Percentiles rank a stretch among this genome's conserved stretches.
Evolutionary conservation across 75 land plant genomes (phyloP).

Genomic region (Pinus albicaulis): DNA sequence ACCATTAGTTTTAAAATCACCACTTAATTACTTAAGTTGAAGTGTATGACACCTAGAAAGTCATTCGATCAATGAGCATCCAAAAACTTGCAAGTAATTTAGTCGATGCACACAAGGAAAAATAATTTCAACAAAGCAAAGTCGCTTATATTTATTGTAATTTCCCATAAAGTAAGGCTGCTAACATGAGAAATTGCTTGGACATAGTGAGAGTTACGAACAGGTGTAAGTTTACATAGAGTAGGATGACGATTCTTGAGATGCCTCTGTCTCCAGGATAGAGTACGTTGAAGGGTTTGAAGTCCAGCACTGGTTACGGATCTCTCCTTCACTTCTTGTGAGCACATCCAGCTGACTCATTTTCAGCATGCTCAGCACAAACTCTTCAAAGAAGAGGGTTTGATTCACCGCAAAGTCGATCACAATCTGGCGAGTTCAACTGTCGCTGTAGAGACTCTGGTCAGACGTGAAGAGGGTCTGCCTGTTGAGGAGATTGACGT

Average conservation of each 20-base stretch:
- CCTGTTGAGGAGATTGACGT: slow-evolving; percentile 4
- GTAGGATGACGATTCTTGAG: not conserved
- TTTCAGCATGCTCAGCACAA: slow-evolving; percentile 15
- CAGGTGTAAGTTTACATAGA: not conserved
- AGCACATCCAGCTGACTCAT: slow-evolving; percentile 21
- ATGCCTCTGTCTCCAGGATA: not conserved
- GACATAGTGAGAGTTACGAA: too few species aligned
- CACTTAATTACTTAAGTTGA: too few species aligned
- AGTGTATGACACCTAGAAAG: too few species aligned
- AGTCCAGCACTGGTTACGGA: slow-evolving; percentile 15
- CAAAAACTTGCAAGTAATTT: too few species aligned
- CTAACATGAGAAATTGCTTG: too few species aligned
- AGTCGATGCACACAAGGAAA: too few species aligned
- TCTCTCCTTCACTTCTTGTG: slow-evolving; percentile 8
- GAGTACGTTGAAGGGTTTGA: not conserved
- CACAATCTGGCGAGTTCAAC: slow-evolving; percentile 6
- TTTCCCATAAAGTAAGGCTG: too few species aligned
- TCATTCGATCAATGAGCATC: too few species aligned
- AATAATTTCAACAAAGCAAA: too few species aligned
- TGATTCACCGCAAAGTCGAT: slow-evolving; percentile 1
- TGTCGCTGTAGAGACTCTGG: slow-evolving; percentile 1
- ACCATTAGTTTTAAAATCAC: too few species aligned
- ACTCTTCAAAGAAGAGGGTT: slow-evolving; percentile 10
- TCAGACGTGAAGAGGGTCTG: slow-evolving; percentile 15
- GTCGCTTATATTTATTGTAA: too few species aligned